Evolutionary conservation across 2,329 filamentous ascomycete species (phyloP).

Genomic region (Aureobasidium vineae): DNA sequence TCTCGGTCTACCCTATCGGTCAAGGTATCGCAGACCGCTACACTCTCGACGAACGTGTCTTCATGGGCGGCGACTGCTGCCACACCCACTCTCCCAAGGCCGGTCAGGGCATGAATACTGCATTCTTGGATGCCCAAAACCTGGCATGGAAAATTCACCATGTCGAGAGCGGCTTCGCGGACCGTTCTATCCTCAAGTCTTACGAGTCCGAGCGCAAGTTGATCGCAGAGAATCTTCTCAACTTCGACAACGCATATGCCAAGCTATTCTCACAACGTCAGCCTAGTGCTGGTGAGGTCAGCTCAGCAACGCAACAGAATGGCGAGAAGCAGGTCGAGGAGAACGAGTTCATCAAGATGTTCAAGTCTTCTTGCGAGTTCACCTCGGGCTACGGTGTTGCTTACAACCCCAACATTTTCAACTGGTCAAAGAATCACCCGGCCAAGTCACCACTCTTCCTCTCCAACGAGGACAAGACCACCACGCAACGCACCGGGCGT

Average conservation of each 20-base stretch:
- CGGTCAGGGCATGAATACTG: constrained; percentile 63
- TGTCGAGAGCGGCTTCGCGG: constrained; percentile 78
- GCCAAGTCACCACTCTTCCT: constrained; percentile 70
- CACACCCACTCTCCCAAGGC: constrained; percentile 64
- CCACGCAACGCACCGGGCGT: constrained; percentile 68
- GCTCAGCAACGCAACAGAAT: constrained; percentile 60
- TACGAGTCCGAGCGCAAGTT: constrained; percentile 85
- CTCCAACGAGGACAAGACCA: constrained; percentile 52
- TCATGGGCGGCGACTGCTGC: constrained; percentile 65
- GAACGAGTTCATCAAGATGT: constrained; percentile 82
- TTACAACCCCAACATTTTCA: constrained; percentile 77
- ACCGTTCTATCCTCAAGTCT: constrained; percentile 71
- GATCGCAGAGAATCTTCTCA: constrained; percentile 77
- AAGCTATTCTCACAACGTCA: constrained; percentile 81
- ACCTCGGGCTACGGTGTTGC: constrained; percentile 89
- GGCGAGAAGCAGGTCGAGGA: constrained; percentile 49
- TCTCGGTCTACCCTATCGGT: constrained; percentile 64
- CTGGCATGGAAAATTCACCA: constrained; percentile 95
- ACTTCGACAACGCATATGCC: constrained; percentile 87
- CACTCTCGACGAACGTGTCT: constrained; percentile 62
- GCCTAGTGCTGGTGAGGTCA: constrained; percentile 70
- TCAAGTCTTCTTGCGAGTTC: constrained; percentile 89
- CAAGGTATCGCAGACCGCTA: constrained; percentile 65
- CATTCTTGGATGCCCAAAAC: constrained; percentile 69
- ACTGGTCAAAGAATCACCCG: constrained; percentile 73